Conservation (phyloP, 208 protist genomes). For the Trichomonas gallinae region DNA sequence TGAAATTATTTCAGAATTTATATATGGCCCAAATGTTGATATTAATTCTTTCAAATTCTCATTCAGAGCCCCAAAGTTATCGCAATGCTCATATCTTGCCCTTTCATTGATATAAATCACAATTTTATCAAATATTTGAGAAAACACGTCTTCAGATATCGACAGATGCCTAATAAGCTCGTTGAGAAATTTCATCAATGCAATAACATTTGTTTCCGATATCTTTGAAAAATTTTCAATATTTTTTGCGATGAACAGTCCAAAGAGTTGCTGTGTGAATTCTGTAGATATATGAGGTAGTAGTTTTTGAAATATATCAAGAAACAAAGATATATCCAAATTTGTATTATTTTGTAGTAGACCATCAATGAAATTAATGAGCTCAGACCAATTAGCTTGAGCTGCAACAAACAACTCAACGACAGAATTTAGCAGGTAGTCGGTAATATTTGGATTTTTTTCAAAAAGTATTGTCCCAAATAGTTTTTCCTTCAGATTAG, state of each 20-base stretch:
- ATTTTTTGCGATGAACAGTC: not conserved
- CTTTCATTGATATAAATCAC: not conserved
- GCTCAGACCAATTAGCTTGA: not conserved
- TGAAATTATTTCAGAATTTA: not conserved
- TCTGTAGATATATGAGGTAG: not conserved
- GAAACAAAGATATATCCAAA: not conserved
- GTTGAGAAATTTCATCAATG: not conserved
- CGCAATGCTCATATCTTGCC: not conserved
- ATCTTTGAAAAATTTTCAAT: not conserved
- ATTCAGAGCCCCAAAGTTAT: not conserved
- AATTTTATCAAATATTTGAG: not conserved
- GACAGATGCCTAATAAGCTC: not conserved
- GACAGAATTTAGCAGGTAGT: not conserved
- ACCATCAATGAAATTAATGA: not conserved
- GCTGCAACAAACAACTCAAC: not conserved
- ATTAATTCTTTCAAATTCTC: not conserved
- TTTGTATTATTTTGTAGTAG: not conserved
- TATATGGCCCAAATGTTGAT: not conserved
- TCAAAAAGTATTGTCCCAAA: not conserved
- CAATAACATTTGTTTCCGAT: not conserved
- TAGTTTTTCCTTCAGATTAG: not conserved
- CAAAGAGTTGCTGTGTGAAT: not conserved
- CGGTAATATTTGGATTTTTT: not conserved
- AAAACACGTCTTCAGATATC: not conserved
- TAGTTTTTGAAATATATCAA: not conserved